phyloP scores from a whole-genome alignment of 306 rosid species.

The Purshia tridentata region DNA sequence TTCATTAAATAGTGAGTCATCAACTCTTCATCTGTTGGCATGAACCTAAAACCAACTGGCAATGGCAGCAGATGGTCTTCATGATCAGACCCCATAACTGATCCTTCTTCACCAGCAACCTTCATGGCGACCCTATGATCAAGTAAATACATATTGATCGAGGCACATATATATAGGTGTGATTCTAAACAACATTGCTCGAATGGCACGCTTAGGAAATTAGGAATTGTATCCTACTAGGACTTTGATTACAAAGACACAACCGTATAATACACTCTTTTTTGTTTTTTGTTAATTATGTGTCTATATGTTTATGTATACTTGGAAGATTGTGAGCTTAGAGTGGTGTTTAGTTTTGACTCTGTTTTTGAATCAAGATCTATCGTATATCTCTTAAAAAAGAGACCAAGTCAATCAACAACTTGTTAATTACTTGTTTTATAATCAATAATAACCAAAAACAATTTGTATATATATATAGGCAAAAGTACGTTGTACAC shows the following conservation, averaged over 20 bases:
- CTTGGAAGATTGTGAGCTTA: slow-evolving; percentile 4
- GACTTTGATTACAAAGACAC: slow-evolving; percentile 8
- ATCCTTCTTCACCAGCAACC: not conserved
- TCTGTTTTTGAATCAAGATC: not conserved
- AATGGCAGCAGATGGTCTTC: slow-evolving; percentile 1
- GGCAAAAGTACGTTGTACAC: too few relatives aligned
- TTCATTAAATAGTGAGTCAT: slow-evolving; percentile 10
- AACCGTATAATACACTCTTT: not conserved
- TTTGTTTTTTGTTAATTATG: not conserved
- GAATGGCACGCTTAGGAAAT: too few relatives aligned
- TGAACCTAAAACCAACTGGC: slow-evolving; percentile 15
- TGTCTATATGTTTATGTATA: not conserved
- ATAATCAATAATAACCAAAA: too few relatives aligned
- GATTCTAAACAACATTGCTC: too few relatives aligned
- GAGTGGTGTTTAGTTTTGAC: slow-evolving; percentile 9
- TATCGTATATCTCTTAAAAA: not conserved
- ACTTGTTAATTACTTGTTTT: not conserved
- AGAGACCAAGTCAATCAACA: slow-evolving; percentile 12
- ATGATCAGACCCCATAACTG: not conserved
- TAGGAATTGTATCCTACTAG: slow-evolving; percentile 13
- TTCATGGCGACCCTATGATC: not conserved
- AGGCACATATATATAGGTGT: not conserved
- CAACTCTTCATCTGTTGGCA: slow-evolving; percentile 17
- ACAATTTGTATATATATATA: too few relatives aligned
- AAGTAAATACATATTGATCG: too few relatives aligned